phyloP scores from a whole-genome alignment of 306 rosid species.

The Datisca glomerata region DNA sequence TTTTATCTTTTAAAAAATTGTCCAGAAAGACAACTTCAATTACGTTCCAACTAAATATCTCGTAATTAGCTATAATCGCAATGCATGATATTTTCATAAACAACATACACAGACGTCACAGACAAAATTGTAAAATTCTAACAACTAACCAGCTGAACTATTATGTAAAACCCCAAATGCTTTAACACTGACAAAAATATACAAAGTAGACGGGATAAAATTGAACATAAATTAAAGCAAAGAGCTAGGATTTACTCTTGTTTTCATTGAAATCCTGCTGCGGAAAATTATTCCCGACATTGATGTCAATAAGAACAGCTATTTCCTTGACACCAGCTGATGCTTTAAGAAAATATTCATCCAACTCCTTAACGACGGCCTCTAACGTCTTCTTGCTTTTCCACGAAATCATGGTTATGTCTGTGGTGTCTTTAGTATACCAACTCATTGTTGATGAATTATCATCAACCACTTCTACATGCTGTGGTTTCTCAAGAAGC shows the following conservation, averaged over 20 bases:
- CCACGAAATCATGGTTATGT: constrained; percentile 21
- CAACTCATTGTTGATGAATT: constrained; percentile 25
- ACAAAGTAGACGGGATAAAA: no score
- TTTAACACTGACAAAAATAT: no score
- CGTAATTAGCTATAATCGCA: no score
- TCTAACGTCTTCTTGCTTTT: constrained; percentile 58
- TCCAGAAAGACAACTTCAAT: no score
- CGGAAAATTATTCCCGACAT: constrained; percentile 34
- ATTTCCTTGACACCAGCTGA: constrained; percentile 65
- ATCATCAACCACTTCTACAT: constrained; percentile 20
- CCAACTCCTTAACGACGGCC: constrained; percentile 52
- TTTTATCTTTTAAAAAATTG: no score
- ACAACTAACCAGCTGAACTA: no score
- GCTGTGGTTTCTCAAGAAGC: constrained; percentile 27
- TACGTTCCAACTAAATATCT: no score
- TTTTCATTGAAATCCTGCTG: constrained; percentile 29
- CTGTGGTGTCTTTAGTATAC: constrained; percentile 23
- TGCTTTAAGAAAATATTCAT: constrained; percentile 75
- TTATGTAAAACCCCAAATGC: no score
- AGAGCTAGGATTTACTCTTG: constrained; percentile 32
- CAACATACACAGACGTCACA: no score
- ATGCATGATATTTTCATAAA: no score
- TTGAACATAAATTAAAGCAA: constrained; percentile 4
- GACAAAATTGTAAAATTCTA: no score
- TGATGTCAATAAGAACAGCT: constrained; percentile 68